These are phyloP conservation scores for Phytophthora agathidicida DNA, from an alignment of 352 stramenopile genomes.

Conservation along the genomic window DNA sequence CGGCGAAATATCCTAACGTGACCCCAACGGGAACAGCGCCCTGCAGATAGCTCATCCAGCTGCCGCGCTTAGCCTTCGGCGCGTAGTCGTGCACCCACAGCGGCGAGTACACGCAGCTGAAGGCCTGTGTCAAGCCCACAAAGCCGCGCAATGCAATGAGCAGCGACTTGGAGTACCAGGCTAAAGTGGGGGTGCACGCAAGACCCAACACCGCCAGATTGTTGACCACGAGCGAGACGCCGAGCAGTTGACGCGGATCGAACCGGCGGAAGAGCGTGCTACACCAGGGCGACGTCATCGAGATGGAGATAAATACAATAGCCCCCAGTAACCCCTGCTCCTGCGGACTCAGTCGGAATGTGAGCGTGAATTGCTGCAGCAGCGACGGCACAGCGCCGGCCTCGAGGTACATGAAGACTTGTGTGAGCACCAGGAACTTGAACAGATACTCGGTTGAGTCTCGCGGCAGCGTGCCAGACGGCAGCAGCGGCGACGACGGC, in stretches of 20 bases:
- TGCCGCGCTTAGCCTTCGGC: conserved; percentile 61
- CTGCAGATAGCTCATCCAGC: conserved; percentile 90
- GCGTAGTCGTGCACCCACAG: conserved; percentile 90
- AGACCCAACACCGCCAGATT: conserved; percentile 79
- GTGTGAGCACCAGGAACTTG: conserved; percentile 84
- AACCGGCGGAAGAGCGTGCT: conserved; percentile 85
- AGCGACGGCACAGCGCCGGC: conserved; percentile 84
- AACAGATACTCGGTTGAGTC: conserved; percentile 72
- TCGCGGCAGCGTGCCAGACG: conserved; percentile 7
- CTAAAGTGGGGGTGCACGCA: conserved; percentile 62
- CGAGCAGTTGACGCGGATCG: conserved; percentile 67
- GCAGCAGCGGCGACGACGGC: conserved; percentile 20
- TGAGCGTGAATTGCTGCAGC: conserved; percentile 82
- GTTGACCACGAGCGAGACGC: conserved; percentile 75
- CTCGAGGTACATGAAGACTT: conserved; percentile 90
- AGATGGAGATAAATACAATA: conserved; percentile 87
- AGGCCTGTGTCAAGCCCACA: conserved; percentile 81
- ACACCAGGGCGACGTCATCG: conserved; percentile 77
- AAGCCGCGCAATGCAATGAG: conserved; percentile 75
- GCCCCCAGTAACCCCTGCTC: conserved; percentile 84
- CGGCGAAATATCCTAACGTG: conserved; percentile 78
- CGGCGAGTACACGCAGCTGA: conserved; percentile 86
- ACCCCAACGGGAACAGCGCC: conserved; percentile 75
- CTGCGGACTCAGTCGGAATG: conserved; percentile 75
- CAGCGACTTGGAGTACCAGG: conserved; percentile 76